Evolutionary conservation across 202 grass and related monocot genomes (phyloP).

Genomic region (Elaeis oleifera): DNA sequence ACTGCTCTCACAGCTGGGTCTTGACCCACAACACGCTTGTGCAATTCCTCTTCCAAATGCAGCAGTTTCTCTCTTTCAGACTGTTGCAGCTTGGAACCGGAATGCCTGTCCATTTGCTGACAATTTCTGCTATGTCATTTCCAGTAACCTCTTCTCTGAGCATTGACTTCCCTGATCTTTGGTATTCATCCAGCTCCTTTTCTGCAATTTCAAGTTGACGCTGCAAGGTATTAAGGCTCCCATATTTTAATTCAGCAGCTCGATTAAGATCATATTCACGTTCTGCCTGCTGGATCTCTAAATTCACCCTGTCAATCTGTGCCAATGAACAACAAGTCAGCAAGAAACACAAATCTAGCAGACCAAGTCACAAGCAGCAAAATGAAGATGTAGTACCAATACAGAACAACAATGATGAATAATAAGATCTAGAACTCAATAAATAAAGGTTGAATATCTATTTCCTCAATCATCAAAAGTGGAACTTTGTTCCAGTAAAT

Average conservation of each 20-base stretch:
- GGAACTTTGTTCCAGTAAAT: too few relatives aligned
- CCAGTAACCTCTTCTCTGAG: conserved; percentile 94
- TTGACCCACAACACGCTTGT: conserved; percentile 91
- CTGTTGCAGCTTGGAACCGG: conserved; percentile 93
- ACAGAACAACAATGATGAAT: too few relatives aligned
- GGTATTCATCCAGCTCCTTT: conserved; percentile 81
- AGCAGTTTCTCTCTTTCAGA: conserved; percentile 86
- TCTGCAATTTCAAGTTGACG: conserved; percentile 73
- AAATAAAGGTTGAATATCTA: too few relatives aligned
- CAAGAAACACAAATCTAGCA: conserved; percentile 20
- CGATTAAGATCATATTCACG: conserved; percentile 97
- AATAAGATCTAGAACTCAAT: too few relatives aligned
- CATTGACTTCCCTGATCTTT: conserved; percentile 97
- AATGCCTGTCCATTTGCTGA: conserved; percentile 94
- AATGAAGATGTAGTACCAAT: too few relatives aligned
- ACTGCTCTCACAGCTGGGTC: conserved; percentile 94
- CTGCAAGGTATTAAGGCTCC: conserved; percentile 87
- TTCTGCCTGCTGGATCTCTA: conserved; percentile 95
- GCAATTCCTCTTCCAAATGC: conserved; percentile 82
- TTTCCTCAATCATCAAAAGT: too few relatives aligned
- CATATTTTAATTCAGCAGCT: conserved; percentile 93
- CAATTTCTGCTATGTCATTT: conserved; percentile 95
- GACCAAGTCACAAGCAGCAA: too few relatives aligned
- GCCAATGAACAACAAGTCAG: conserved; percentile 21
- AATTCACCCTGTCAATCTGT: conserved; percentile 97